Conservation (phyloP, 2,329 filamentous ascomycete species). For the Blumeria graminis region DNA sequence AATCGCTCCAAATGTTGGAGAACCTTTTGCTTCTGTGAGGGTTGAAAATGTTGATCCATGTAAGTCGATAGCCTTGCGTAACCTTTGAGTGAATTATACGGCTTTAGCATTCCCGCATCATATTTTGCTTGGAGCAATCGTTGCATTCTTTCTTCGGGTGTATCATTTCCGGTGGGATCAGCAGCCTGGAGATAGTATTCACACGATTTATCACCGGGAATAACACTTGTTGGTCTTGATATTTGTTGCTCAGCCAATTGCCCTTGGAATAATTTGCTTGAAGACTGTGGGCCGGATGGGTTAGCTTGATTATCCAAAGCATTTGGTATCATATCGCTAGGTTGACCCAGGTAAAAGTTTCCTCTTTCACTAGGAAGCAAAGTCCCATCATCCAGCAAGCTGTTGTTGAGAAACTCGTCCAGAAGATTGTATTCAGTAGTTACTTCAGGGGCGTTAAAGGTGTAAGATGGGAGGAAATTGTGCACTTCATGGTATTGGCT, state of each 20-base stretch:
- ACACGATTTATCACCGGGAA: conserved; percentile 35
- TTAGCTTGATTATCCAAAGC: conserved; percentile 21
- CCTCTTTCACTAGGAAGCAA: conserved; percentile 44
- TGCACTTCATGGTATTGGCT: conserved; percentile 88
- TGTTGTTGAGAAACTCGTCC: conserved; percentile 88
- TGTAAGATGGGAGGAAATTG: conserved; percentile 77
- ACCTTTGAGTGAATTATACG: conserved; percentile 96
- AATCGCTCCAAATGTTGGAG: conserved; percentile 79
- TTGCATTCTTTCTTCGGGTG: conserved; percentile 85
- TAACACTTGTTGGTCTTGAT: conserved; percentile 33
- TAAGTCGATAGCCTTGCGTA: conserved; percentile 78
- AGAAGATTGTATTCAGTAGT: conserved; percentile 91
- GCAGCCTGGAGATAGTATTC: conserved; percentile 96
- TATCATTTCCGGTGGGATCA: conserved; percentile 68
- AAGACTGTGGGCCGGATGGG: conserved; percentile 15
- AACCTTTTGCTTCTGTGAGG: conserved; percentile 70
- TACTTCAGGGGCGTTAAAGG: conserved; percentile 85
- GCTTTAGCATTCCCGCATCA: conserved; percentile 78
- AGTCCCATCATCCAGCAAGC: conserved; percentile 62
- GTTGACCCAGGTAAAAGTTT: conserved; percentile 34
- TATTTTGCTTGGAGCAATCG: conserved; percentile 87
- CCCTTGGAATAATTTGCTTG: conserved; percentile 9
- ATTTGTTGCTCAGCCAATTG: conserved; percentile 28
- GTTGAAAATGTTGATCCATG: conserved; percentile 70
- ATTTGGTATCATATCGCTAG: conserved; percentile 21